Conservation (phyloP, 306 rosid genomes). For the Mimosa bimucronata region DNA sequence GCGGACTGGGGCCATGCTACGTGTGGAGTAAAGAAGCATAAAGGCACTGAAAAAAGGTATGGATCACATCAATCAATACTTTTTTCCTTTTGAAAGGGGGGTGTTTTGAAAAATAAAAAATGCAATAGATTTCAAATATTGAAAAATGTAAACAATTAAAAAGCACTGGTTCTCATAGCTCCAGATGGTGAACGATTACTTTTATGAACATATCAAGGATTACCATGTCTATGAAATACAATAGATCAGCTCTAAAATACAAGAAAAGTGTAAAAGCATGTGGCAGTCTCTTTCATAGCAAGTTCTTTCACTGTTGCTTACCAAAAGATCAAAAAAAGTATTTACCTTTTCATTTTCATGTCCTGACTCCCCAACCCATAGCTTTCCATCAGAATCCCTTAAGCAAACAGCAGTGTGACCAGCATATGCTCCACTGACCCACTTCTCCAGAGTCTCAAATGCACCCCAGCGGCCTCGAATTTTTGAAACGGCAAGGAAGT, state of each 20-base stretch:
- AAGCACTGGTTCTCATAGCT: neutral
- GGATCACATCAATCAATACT: neutral
- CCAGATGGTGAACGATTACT: neutral
- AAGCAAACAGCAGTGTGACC: too few relatives aligned
- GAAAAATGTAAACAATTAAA: neutral
- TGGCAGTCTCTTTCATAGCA: neutral
- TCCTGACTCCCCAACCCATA: too few relatives aligned
- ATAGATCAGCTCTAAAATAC: constrained; percentile 8
- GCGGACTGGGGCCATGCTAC: neutral
- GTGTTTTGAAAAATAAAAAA: too few relatives aligned
- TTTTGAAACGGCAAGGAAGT: constrained; percentile 93
- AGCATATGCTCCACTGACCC: too few relatives aligned
- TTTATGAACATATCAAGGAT: constrained; percentile 23
- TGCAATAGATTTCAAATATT: too few relatives aligned
- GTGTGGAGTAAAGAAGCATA: neutral
- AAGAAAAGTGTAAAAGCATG: neutral
- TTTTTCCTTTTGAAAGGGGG: neutral
- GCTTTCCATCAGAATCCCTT: too few relatives aligned
- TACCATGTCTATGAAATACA: constrained; percentile 2
- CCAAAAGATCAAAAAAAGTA: neutral
- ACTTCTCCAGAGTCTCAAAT: constrained; percentile 89
- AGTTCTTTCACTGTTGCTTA: neutral
- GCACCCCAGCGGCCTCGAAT: constrained; percentile 99
- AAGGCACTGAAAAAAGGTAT: neutral
- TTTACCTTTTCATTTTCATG: constrained; percentile 80